Evolutionary conservation across 306 rosid species (phyloP), one percentile per base, ranked within the genome.

Genomic region (Comarum palustre): DNA sequence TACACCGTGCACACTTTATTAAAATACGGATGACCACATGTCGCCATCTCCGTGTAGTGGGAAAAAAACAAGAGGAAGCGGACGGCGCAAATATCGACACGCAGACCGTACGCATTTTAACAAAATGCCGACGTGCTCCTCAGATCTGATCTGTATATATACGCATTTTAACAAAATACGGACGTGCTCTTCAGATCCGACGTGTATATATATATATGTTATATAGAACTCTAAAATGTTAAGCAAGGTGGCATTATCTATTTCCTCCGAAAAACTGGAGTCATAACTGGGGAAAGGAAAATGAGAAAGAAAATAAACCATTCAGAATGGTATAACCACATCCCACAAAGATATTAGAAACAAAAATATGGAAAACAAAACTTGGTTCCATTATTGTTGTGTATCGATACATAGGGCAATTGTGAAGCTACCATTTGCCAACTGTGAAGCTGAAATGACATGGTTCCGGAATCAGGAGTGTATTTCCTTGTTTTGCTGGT

Each of bases 401-500:
- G 41, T 4, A n/a, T 45, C 47, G 46, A 64, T 74, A 73, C 73
- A 74, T 46, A 9, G 48, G 74, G 64, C 63, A 70, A 38, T 38
- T 54, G 34, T 25, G 22, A 29, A 48, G 60, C 58, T 24, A 70
- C 22, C 47, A 50, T 19, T 42, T 45, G 61, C 76, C 51, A 72
- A 57, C 13, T 50, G n/a, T 32, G 79, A 43, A 45, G 73, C 32
- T 69, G 66, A 39, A 76, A 36, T 27, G 38, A 11, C 68, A 39
- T 67, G 55, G 72, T 16, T 70, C 36, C 38, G 42, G 43, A 52
- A 13, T 69, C 65, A 32, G 47, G 42, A 25, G 42, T 41, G 66
- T 54, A 47, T 70, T 47, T 77, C 57, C 69, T 78, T 69, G 67
- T 59, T 52, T 75, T 55, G 41, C 68, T 69, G 63, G 48, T 52